Conservation (phyloP, 345 rosid species). For the Punica granatum region DNA sequence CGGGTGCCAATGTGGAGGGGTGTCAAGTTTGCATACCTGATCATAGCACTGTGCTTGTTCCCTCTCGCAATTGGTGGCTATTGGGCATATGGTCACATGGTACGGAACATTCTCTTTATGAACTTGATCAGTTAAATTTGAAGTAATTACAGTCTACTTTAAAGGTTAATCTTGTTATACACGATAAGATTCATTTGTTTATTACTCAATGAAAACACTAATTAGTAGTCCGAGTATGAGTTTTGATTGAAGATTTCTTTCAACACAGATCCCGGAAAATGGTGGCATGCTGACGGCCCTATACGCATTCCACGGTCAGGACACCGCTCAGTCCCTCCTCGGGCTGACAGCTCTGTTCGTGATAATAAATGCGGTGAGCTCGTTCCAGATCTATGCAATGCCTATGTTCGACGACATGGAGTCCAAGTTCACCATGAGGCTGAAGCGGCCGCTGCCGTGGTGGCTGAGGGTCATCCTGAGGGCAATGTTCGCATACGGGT, state of each 20-base stretch:
- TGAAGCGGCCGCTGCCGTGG: conserved; percentile 38
- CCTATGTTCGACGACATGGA: conserved; percentile 52
- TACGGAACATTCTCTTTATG: no score
- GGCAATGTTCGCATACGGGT: conserved; percentile 23
- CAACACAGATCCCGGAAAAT: conserved; percentile 35
- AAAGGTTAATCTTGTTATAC: no score
- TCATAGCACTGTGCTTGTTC: conserved; percentile 46
- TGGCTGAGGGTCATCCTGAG: conserved; percentile 41
- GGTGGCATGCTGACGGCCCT: conserved; percentile 55
- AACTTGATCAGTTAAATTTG: no score
- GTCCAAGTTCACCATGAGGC: conserved; percentile 27
- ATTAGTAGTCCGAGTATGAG: background rate
- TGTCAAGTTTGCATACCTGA: conserved; percentile 37
- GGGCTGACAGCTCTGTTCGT: conserved; percentile 44
- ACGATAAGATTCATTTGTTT: no score
- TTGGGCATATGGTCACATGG: conserved; percentile 66
- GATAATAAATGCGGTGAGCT: conserved; percentile 41
- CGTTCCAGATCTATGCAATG: conserved; percentile 66
- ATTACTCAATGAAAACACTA: no score
- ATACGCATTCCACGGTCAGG: conserved; percentile 25
- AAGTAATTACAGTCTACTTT: no score
- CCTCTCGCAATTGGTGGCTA: conserved; percentile 56
- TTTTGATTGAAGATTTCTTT: background rate
- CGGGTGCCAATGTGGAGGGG: conserved; percentile 70
- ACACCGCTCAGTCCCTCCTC: conserved; percentile 27